These are phyloP conservation scores for Rugosomyces carneus DNA, from an alignment of 1,284 basidiomycete genomes.

Conservation along the genomic window DNA sequence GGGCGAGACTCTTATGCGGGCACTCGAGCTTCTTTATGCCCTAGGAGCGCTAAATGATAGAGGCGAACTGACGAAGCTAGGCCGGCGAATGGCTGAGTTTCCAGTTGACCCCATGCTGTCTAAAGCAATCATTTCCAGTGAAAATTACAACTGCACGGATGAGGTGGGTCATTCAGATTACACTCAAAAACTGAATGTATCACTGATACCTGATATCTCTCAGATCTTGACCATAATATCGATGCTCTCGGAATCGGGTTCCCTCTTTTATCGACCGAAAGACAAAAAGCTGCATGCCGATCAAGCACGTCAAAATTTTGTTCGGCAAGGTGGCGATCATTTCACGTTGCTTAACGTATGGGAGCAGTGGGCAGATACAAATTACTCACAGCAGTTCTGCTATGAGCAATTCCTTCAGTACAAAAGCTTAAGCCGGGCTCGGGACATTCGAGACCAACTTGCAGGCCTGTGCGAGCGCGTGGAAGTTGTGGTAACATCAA, in stretches of 20 bases:
- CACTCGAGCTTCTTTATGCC: constrained; percentile 91
- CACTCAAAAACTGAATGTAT: background rate
- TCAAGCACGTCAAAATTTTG: constrained; percentile 94
- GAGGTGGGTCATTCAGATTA: constrained; percentile 52
- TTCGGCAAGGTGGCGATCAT: constrained; percentile 94
- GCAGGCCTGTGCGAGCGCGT: constrained; percentile 94
- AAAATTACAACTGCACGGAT: constrained; percentile 92
- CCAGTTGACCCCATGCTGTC: constrained; percentile 98
- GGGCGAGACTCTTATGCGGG: constrained; percentile 95
- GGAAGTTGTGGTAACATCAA: constrained; percentile 84
- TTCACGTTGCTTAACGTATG: constrained; percentile 96
- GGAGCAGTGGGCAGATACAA: constrained; percentile 98
- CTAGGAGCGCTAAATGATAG: constrained; percentile 94
- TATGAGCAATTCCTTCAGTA: constrained; percentile 98
- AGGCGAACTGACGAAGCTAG: constrained; percentile 94
- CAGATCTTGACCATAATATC: constrained; percentile 94
- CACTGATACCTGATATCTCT: constrained; percentile 3
- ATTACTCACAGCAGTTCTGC: constrained; percentile 92
- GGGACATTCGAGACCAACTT: constrained; percentile 95
- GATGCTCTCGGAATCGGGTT: constrained; percentile 94
- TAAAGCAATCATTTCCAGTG: constrained; percentile 94
- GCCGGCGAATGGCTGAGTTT: constrained; percentile 97
- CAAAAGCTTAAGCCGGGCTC: constrained; percentile 89
- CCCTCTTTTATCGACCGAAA: constrained; percentile 95
- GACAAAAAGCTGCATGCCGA: constrained; percentile 96